Evolutionary conservation across 1,139 yeast genomes (phyloP).

Genomic region (Candida sanyaensis): DNA sequence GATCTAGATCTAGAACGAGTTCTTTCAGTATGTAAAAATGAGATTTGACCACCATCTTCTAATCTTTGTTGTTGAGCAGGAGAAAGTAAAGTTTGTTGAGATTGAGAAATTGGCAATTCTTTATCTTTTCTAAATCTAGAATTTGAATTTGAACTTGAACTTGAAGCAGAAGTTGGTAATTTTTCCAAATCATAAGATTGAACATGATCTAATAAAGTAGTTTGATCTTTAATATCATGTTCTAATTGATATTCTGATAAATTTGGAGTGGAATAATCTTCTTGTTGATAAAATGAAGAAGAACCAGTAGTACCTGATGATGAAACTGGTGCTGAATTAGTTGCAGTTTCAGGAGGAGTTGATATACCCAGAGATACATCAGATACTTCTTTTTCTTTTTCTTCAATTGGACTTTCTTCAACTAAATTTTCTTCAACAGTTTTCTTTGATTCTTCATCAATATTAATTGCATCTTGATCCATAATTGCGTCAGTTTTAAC

Average conservation of each 20-base stretch:
- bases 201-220: constrained; percentile 36
- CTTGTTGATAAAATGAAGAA: constrained; percentile 22
- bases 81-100: constrained; percentile 4
- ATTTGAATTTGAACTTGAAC: not conserved
- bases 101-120: not conserved
- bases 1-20: constrained; percentile 33
- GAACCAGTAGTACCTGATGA: constrained; percentile 5
- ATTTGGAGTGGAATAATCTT: constrained; percentile 47
- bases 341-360: not conserved
- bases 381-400: not conserved
- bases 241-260: constrained; percentile 49
- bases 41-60: constrained; percentile 40
- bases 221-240: constrained; percentile 40
- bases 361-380: not conserved
- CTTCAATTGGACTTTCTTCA: constrained; percentile 7
- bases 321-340: constrained; percentile 11
- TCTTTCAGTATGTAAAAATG: constrained; percentile 43
- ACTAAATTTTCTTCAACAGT: constrained; percentile 18
- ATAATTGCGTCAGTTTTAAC: constrained; percentile 48
- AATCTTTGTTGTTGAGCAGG: constrained; percentile 12
- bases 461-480: constrained; percentile 15
- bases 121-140: constrained; percentile 1
- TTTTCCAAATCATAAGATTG: constrained; percentile 42
- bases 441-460: constrained; percentile 7
- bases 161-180: constrained; percentile 23